Conservation (phyloP, 148 eudicot genomes). For the Rhododendron griersonianum region DNA sequence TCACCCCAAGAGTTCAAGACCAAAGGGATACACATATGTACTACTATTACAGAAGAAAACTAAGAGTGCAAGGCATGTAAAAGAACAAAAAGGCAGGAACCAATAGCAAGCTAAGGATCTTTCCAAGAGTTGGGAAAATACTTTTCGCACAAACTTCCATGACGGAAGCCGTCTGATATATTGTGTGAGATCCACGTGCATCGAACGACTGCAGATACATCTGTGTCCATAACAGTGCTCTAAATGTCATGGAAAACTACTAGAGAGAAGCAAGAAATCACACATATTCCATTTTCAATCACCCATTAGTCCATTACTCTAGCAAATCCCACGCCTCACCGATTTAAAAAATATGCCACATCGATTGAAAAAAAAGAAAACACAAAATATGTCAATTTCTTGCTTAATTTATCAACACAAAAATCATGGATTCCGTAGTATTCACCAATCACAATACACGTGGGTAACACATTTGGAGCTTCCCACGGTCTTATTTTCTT, state of each 20-base stretch:
- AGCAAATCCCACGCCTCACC: too few relatives aligned
- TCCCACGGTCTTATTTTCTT: neutral
- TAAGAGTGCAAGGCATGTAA: neutral
- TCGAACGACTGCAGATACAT: neutral
- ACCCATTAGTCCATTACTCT: neutral
- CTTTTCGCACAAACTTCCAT: neutral
- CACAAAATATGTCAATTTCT: neutral
- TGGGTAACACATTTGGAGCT: neutral
- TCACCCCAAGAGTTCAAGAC: neutral
- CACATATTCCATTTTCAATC: neutral
- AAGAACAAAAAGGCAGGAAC: conserved; percentile 3
- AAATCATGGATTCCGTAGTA: too few relatives aligned
- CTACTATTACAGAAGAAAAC: neutral
- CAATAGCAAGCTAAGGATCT: conserved; percentile 17
- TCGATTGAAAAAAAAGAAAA: too few relatives aligned
- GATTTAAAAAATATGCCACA: too few relatives aligned
- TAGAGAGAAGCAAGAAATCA: neutral
- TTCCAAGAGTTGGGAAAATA: neutral
- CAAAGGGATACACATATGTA: neutral
- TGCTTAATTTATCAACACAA: too few relatives aligned
- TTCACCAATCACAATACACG: too few relatives aligned
- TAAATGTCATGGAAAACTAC: neutral
- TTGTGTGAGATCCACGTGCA: neutral
- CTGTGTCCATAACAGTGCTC: neutral
- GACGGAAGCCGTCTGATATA: neutral